Conservation (phyloP, 192 early-diverging fungal genomes). For the Backusella morwellensis region DNA sequence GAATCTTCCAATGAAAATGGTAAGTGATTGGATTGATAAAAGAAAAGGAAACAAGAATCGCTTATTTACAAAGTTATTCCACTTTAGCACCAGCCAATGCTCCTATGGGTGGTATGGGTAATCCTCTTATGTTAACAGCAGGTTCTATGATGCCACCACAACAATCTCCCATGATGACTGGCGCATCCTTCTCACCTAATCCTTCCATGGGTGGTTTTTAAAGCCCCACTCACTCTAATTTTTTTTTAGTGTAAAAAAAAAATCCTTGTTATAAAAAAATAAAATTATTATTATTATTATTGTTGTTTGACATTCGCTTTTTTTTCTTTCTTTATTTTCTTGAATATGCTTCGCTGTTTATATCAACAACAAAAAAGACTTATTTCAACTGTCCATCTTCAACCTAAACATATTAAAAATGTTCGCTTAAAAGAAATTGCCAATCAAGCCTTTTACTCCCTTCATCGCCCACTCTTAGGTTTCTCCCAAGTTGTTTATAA, state of each 20-base stretch:
- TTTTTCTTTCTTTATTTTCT: neutral
- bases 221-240: neutral
- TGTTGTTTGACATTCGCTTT: neutral
- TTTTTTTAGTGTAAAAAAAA: neutral
- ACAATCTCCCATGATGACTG: constrained; percentile 33
- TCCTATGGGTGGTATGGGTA: constrained; percentile 65
- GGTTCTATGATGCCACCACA: constrained; percentile 27
- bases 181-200: constrained; percentile 7
- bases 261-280: neutral
- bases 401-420: constrained; percentile 15
- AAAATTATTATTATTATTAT: neutral
- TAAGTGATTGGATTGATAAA: constrained; percentile 20
- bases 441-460: constrained; percentile 56
- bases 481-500: constrained; percentile 16
- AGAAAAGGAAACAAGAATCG: too few species aligned
- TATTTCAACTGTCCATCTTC: neutral
- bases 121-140: constrained; percentile 73
- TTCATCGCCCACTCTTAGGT: constrained; percentile 56
- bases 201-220: constrained; percentile 8
- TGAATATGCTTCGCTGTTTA: neutral
- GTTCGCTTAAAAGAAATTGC: constrained; percentile 47
- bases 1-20: constrained; percentile 31
- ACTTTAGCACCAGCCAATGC: constrained; percentile 41
- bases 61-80: too few species aligned
- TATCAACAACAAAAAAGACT: neutral